phyloP scores from a whole-genome alignment of 2,329 filamentous ascomycete genomes.

The Ophiocordyceps camponoti-leonardi region DNA sequence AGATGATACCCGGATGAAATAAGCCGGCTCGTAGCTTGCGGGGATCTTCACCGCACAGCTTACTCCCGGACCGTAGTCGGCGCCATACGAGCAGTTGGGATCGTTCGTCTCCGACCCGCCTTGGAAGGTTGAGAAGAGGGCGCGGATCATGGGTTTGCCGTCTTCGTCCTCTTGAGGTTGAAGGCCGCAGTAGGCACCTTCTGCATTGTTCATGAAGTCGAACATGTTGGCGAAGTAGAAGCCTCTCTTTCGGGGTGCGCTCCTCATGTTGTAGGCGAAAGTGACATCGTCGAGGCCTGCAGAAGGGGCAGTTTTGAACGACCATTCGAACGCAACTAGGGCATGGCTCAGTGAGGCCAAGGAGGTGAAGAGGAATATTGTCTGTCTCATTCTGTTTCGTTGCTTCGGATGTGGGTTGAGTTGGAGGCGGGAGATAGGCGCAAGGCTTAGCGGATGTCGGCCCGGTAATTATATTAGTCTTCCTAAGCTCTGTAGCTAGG shows the following conservation, averaged over 20 bases:
- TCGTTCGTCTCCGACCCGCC: slow-evolving; percentile 3
- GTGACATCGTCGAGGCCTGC: slow-evolving; percentile 4
- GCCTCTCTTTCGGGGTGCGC: slow-evolving; percentile 3
- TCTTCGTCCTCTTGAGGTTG: slow-evolving; percentile 5
- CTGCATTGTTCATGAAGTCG: slow-evolving; percentile 2
- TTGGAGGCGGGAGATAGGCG: no score
- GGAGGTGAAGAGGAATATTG: no score
- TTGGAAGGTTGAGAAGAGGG: slow-evolving; percentile 7
- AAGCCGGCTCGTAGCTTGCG: slow-evolving; percentile 5
- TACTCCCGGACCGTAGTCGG: slow-evolving; percentile 9
- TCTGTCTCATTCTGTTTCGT: no score
- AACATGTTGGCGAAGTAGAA: slow-evolving; percentile 8
- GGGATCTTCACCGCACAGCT: slow-evolving; percentile 6
- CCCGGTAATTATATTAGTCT: no score
- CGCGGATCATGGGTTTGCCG: slow-evolving; percentile 4
- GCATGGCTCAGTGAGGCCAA: no score
- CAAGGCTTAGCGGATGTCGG: no score
- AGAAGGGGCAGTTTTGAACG: not conserved
- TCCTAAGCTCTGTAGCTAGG: no score
- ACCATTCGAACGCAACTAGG: not conserved
- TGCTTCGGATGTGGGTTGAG: no score
- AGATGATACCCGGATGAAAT: slow-evolving; percentile 2
- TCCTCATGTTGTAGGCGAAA: slow-evolving; percentile 5
- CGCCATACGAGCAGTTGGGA: slow-evolving; percentile 6
- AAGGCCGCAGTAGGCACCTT: slow-evolving; percentile 5